phyloP scores from a whole-genome alignment of 192 early-diverging fungal species.

The Geranomyces michiganensis region DNA sequence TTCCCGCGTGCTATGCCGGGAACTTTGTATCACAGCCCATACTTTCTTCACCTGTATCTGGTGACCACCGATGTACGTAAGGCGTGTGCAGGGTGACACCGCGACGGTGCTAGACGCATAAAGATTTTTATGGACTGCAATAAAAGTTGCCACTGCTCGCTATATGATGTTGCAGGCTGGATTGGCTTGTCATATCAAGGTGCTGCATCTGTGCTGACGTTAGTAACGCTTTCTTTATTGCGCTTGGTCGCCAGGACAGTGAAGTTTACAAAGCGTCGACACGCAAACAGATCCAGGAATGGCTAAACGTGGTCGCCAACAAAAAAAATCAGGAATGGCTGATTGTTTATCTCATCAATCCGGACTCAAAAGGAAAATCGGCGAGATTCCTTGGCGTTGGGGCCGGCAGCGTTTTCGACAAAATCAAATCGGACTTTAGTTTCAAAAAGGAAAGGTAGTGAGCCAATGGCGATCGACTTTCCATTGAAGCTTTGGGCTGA shows the following conservation, averaged over 20 bases:
- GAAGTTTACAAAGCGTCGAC: constrained; percentile 73
- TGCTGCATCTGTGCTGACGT: no score
- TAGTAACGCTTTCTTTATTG: neutral
- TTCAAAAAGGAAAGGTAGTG: constrained; percentile 63
- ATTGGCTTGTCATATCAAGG: neutral
- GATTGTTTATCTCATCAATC: constrained; percentile 55
- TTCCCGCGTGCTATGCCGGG: constrained; percentile 52
- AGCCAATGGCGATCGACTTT: neutral
- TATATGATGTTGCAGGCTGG: neutral
- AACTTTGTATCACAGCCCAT: constrained; percentile 46
- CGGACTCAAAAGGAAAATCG: constrained; percentile 34
- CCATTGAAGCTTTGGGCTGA: neutral
- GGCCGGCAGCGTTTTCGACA: constrained; percentile 68
- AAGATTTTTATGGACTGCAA: no score
- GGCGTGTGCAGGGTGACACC: neutral
- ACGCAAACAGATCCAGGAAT: constrained; percentile 72
- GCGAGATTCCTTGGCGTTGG: constrained; percentile 34
- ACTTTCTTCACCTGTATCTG: constrained; percentile 79
- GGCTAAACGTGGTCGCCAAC: constrained; percentile 70
- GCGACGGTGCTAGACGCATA: no score
- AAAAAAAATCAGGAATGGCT: constrained; percentile 92
- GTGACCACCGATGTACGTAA: constrained; percentile 72
- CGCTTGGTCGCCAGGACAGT: constrained; percentile 58
- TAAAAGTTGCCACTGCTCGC: neutral
- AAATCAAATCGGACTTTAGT: constrained; percentile 83